A percentile compares a stretch with the other conserved stretches of the same genome.
Conservation (phyloP, 1,284 basidiomycete genomes). For the Leccinum subrobustum region DNA sequence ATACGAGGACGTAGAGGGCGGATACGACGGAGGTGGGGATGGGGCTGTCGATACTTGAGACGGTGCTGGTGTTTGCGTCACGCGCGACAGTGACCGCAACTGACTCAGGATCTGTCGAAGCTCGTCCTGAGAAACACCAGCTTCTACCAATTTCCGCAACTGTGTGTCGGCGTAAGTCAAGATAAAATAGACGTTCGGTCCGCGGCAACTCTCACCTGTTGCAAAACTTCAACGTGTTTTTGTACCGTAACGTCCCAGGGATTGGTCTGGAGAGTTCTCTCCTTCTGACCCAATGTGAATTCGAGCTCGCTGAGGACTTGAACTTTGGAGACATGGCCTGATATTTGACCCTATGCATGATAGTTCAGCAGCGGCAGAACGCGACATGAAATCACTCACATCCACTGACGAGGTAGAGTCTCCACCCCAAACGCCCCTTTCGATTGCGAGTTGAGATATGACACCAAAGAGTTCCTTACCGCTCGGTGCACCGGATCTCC, state of each 20-base stretch:
- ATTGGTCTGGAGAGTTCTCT: conserved; percentile 62
- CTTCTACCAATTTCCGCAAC: conserved; percentile 76
- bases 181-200: conserved; percentile 1
- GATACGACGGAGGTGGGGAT: conserved; percentile 26
- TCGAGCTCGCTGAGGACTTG: conserved; percentile 82
- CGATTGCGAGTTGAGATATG: conserved; percentile 70
- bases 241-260: conserved; percentile 63
- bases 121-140: conserved; percentile 78
- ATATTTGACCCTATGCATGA: conserved; percentile 28
- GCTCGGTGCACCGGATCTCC: conserved; percentile 80
- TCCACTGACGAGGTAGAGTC: conserved; percentile 41
- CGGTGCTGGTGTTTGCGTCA: conserved; percentile 34
- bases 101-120: conserved; percentile 78
- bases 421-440: conserved; percentile 74
- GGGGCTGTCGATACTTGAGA: conserved; percentile 33
- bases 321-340: conserved; percentile 56
- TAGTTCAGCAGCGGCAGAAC: neutral
- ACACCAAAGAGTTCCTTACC: conserved; percentile 84
- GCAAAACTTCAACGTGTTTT: conserved; percentile 67
- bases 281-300: conserved; percentile 73
- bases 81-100: conserved; percentile 63
- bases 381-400: conserved; percentile 23
- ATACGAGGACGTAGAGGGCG: conserved; percentile 30
- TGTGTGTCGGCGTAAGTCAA: conserved; percentile 32
- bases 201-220: conserved; percentile 54